Conservation (phyloP, 2,329 filamentous ascomycete species). For the Mycocentrospora acerina region DNA sequence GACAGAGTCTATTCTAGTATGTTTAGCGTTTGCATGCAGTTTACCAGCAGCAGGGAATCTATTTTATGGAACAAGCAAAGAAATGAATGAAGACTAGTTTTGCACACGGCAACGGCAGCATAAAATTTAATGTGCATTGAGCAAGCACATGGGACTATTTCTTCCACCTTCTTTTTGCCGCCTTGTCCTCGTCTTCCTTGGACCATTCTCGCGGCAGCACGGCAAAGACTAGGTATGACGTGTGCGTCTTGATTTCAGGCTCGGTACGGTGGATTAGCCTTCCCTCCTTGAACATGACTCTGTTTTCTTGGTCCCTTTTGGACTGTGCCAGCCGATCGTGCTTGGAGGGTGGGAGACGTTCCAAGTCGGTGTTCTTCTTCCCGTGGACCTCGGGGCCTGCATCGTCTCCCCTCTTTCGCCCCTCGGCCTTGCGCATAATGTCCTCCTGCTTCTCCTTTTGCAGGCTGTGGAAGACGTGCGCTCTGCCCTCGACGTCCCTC, state of each 20-base stretch:
- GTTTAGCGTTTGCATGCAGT: too few species aligned
- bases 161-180: constrained; percentile 50
- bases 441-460: constrained; percentile 45
- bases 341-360: constrained; percentile 30
- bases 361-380: constrained; percentile 23
- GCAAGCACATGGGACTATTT: not conserved
- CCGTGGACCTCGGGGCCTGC: constrained; percentile 15
- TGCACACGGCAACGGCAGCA: too few species aligned
- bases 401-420: constrained; percentile 25
- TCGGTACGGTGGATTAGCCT: constrained; percentile 79
- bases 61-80: too few species aligned
- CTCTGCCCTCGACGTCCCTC: constrained; percentile 69
- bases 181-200: constrained; percentile 74
- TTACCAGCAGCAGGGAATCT: too few species aligned
- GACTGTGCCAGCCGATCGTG: constrained; percentile 32
- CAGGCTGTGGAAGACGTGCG: constrained; percentile 62
- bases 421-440: constrained; percentile 46
- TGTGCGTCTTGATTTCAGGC: constrained; percentile 90
- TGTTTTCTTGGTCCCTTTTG: constrained; percentile 34
- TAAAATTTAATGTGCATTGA: too few species aligned
- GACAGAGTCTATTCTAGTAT: too few species aligned
- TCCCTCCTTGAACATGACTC: constrained; percentile 67
- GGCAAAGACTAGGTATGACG: constrained; percentile 94
- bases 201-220: constrained; percentile 84
- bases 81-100: too few species aligned